Evolutionary conservation across 2,329 filamentous ascomycete genomes (phyloP).

Genomic region (Paraphaeosphaeria sporulosa): DNA sequence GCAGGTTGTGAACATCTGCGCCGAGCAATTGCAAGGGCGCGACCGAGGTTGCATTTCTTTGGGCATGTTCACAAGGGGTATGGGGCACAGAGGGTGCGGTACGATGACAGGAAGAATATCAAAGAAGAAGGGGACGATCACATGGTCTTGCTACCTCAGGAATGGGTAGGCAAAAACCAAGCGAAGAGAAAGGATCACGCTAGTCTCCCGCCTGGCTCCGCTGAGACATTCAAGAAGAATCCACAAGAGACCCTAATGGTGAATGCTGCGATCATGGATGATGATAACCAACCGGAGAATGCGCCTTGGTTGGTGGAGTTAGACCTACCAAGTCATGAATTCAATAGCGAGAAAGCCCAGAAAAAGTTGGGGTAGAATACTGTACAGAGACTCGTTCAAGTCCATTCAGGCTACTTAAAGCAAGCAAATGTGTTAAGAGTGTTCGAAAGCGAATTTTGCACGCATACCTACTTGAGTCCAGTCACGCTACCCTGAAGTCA

Average conservation of each 20-base stretch:
- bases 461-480: neutral
- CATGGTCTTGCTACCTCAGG: constrained; percentile 22
- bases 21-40: constrained; percentile 53
- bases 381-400: no score
- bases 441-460: no score
- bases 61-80: constrained; percentile 66
- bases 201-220: constrained; percentile 37
- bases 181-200: constrained; percentile 30
- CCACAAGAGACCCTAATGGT: constrained; percentile 62
- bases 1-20: constrained; percentile 65
- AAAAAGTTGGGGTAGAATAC: no score
- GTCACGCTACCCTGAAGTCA: no score
- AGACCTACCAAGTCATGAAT: constrained; percentile 38
- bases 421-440: no score
- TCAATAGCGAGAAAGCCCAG: no score
- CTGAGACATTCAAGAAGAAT: constrained; percentile 27
- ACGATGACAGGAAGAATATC: constrained; percentile 25
- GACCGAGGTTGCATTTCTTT: constrained; percentile 65
- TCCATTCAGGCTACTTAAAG: no score
- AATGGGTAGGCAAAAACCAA: constrained; percentile 33
- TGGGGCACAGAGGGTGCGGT: constrained; percentile 42
- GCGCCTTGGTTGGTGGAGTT: constrained; percentile 64
- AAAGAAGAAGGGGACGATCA: constrained; percentile 16
- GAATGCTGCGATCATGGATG: constrained; percentile 63
- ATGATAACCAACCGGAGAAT: constrained; percentile 56